Percentiles rank a stretch among this genome's conserved stretches.
phyloP scores from a whole-genome alignment of 805 yeast species.

The Sugiyamaella floridensis region DNA sequence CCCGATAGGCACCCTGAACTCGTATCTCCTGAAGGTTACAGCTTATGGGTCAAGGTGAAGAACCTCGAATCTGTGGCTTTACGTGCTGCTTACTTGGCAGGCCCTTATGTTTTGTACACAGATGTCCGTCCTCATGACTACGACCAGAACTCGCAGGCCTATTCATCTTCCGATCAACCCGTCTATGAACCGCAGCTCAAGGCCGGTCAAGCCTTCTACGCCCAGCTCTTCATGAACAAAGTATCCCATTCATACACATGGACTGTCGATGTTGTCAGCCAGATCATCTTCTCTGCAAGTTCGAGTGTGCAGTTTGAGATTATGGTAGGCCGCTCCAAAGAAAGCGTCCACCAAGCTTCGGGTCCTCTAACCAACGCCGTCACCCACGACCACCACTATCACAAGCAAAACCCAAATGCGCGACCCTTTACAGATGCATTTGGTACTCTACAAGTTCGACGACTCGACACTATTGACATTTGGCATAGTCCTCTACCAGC shows the following conservation, averaged over 20 bases:
- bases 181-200: conserved; percentile 48
- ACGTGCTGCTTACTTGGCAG: conserved; percentile 79
- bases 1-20: not conserved
- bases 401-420: not conserved
- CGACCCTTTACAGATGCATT: not conserved
- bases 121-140: conserved; percentile 70
- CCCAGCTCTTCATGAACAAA: conserved; percentile 43
- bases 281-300: conserved; percentile 62
- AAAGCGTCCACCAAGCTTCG: conserved; percentile 14
- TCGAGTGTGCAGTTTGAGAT: conserved; percentile 66
- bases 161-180: conserved; percentile 32
- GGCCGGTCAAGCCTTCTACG: conserved; percentile 65
- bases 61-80: conserved; percentile 67
- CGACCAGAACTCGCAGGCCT: conserved; percentile 40
- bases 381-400: not conserved
- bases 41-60: conserved; percentile 42
- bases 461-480: conserved; percentile 54
- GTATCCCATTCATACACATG: conserved; percentile 46
- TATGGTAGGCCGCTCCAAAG: conserved; percentile 37
- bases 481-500: conserved; percentile 66
- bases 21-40: conserved; percentile 6
- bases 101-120: conserved; percentile 80
- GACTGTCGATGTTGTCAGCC: conserved; percentile 76
- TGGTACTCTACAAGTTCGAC: conserved; percentile 27
- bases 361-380: conserved; percentile 1